A percentile compares a stretch with the other conserved stretches of the same genome.
These are phyloP conservation scores for Coemansia umbellata DNA, from an alignment of 192 early-diverging fungal species.

Conservation along the genomic window DNA sequence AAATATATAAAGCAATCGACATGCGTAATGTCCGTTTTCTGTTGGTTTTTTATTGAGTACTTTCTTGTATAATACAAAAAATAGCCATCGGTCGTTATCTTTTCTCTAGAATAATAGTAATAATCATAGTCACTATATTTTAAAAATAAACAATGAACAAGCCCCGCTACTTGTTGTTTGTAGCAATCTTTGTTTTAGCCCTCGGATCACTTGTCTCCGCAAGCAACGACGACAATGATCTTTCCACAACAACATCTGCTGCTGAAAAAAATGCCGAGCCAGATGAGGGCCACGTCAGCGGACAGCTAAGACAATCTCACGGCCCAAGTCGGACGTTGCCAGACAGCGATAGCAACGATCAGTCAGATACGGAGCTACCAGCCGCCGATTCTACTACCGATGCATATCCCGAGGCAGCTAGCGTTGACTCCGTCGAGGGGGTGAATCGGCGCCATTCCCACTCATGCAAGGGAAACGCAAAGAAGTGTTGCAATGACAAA, in stretches of 20 bases:
- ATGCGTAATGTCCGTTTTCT: neutral
- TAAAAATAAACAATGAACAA: neutral
- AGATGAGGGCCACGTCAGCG: neutral
- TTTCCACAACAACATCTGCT: neutral
- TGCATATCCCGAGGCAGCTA: neutral
- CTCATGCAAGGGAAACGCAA: neutral
- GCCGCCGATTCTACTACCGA: neutral
- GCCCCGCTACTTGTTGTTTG: neutral
- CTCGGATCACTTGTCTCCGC: neutral
- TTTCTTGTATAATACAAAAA: too few relatives aligned
- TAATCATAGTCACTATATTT: neutral
- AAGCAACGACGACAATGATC: neutral
- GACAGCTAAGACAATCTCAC: neutral
- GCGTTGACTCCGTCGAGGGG: neutral
- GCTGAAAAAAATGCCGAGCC: neutral
- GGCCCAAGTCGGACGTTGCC: neutral
- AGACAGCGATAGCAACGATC: neutral
- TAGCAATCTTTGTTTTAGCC: neutral
- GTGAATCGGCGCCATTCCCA: slow-evolving; percentile 4
- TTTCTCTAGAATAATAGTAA: too few relatives aligned
- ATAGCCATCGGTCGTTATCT: too few relatives aligned
- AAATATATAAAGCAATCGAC: too few relatives aligned
- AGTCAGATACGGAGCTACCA: neutral
- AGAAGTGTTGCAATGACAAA: slow-evolving; percentile 2
- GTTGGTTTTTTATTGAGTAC: neutral